Conservation (phyloP, 2,329 filamentous ascomycete genomes). For the Aspergillus jensenii region DNA sequence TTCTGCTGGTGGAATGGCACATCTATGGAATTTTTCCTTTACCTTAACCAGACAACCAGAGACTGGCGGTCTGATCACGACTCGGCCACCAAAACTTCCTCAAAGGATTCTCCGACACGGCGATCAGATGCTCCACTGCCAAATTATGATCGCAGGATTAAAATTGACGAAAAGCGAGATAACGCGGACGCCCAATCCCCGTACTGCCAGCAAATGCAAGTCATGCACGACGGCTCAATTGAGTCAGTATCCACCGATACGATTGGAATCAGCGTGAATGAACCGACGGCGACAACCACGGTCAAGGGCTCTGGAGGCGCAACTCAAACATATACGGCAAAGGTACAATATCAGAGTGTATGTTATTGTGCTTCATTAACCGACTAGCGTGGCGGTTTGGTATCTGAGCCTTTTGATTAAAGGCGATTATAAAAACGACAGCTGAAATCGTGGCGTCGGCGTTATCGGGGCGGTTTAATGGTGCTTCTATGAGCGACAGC, state of each 20-base stretch:
- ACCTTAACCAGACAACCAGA: slow-evolving; percentile 54
- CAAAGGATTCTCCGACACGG: slow-evolving; percentile 1
- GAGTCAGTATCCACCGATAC: slow-evolving; percentile 26
- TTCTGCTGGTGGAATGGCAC: slow-evolving; percentile 70
- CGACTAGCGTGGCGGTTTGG: slow-evolving; percentile 23
- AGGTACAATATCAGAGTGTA: slow-evolving; percentile 33
- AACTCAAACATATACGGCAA: slow-evolving; percentile 36
- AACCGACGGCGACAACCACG: slow-evolving; percentile 38
- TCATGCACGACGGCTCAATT: slow-evolving; percentile 53
- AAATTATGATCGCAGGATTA: slow-evolving; percentile 58
- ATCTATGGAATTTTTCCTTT: slow-evolving; percentile 66
- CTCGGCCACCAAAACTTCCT: not conserved
- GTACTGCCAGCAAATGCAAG: slow-evolving; percentile 66
- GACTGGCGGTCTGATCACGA: slow-evolving; percentile 17
- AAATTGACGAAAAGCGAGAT: slow-evolving; percentile 64
- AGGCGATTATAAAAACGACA: not conserved
- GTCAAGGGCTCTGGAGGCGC: slow-evolving; percentile 23
- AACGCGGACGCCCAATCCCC: slow-evolving; percentile 45
- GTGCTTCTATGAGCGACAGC: slow-evolving; percentile 24
- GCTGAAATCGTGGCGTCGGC: slow-evolving; percentile 17
- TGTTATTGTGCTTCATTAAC: slow-evolving; percentile 38
- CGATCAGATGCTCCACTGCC: slow-evolving; percentile 15
- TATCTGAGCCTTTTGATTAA: not conserved
- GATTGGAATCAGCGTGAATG: slow-evolving; percentile 35
- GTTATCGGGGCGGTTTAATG: slow-evolving; percentile 17